Evolutionary conservation across 306 rosid species (phyloP), one percentile per base, ranked within the genome.

Genomic region (Cucurbita maxima): DNA sequence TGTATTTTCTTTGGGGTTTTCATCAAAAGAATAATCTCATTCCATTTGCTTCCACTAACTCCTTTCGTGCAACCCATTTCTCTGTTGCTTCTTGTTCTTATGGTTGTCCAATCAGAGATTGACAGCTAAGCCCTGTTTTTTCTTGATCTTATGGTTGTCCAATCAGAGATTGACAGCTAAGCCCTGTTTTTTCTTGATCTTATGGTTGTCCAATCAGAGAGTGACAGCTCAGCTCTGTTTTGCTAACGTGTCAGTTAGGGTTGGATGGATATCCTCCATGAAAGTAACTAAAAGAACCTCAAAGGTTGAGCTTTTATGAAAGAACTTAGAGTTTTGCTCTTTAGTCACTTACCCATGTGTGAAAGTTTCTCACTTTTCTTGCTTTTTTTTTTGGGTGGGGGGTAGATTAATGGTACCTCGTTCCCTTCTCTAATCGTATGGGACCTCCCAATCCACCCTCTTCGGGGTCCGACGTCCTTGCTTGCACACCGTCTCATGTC

Each of bases 91-190:
- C 14, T 12, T 83, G 78, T 7, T 58, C 18, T 82, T 18, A 58
- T 45, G 8, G 19, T 12, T 79, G 20, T 47, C 79, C 54, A 87
- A 85, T 84, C 2, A 72, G 72, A 83, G 80, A 74, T 40, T 58
- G 86, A 81, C 98, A 88, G 82, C 83, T 83, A 88, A 80, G 37
- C 71, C 71, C 47, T 19, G 30, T 75, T 74, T 25, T 77, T 6
- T 25, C 13, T 11, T 83, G 78, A 3, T 58, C 18, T 82, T 18
- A 58, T 45, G 7, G 18, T 12, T 79, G 30, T 47, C 79, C 53
- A 87, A 85, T 84, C 2, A 72, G 72, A 84, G 80, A 74, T 44
- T 58, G 86, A 80, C 98, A 88, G 82, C 83, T 83, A 88, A 80
- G 36, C 71, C 73, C 47, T 19, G 25, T 22, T 22, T 22, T 69